Base-by-base conservation (phyloP, 1,284 basidiomycete species). In the Trichosporon asahii region DNA sequence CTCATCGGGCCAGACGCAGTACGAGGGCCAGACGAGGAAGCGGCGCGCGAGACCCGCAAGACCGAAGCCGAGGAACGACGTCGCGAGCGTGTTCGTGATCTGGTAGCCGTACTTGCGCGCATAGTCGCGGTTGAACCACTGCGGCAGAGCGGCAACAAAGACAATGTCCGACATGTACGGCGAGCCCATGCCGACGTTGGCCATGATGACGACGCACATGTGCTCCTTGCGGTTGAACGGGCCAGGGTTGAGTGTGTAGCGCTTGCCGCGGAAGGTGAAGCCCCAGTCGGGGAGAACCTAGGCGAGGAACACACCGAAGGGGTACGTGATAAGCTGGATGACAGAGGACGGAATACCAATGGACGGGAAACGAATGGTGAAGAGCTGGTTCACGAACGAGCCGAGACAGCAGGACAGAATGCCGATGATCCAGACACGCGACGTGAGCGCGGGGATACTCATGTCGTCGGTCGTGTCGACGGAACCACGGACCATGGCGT, bases 401-500 rank as follows among this genome's bases (percentile, higher is more conserved):
- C 86, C 90, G 11, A 66, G 67, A 35, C 61, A 66, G 33, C 70
- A 74, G 73, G 76, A 89, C 15, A 87, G 75, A 49, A 85, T 75
- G 72, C 91, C 88, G 46, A 90, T 85, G 9, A 86, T 76, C 90
- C 90, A 92, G 87, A 90, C 89, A 76, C 93, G 88, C 85, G 94
- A 91, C 2, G 93, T 95, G 82, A 90, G 92, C 64, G 90, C 89
- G 2, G 90, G 90, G 85, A 94, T 91, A 7, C 85, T 83, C 1
- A 89, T 88, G 79, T 94, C 92, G 77, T 95, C 93, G 29, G 88
- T 85, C 76, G 89, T 91, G 37, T 91, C 86, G 21, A 94, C 91
- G 4, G 91, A 89, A 23, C 92, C 92, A 68, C 93, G 89, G 49
- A 95, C 93, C 85, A 94, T 92, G 2, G 92, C 89, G 78, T 95